Conservation (phyloP, 805 yeast genomes). For the Metschnikowia continentalis region DNA sequence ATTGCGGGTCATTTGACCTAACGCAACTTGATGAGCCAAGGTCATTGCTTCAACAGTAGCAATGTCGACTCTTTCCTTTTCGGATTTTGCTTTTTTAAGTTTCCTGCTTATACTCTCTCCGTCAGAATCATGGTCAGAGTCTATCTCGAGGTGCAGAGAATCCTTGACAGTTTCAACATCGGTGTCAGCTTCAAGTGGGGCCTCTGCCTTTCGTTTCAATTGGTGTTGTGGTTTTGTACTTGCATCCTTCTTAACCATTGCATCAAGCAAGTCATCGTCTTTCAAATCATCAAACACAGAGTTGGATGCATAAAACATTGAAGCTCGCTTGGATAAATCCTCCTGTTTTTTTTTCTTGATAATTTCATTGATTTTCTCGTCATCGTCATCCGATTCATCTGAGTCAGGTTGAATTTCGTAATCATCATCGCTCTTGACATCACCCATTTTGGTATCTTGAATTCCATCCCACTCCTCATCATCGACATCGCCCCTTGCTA, state of each 20-base stretch:
- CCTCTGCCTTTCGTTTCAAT: conserved; percentile 5
- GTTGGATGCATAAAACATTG: conserved; percentile 39
- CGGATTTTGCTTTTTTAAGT: conserved; percentile 41
- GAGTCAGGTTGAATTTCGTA: conserved; percentile 48
- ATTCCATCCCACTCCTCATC: conserved; percentile 82
- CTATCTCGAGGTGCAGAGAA: conserved; percentile 26
- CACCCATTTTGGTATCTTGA: conserved; percentile 40
- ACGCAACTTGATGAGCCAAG: conserved; percentile 89
- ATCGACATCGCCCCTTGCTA: conserved; percentile 69
- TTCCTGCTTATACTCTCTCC: conserved; percentile 39
- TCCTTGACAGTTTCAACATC: conserved; percentile 44
- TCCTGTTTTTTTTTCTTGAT: conserved; percentile 42
- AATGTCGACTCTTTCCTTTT: conserved; percentile 66
- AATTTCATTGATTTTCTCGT: conserved; percentile 54
- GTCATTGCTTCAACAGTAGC: conserved; percentile 98
- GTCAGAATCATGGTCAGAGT: conserved; percentile 48
- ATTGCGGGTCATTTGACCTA: conserved; percentile 80
- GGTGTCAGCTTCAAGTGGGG: conserved; percentile 24
- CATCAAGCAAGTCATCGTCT: conserved; percentile 42
- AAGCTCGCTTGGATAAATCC: conserved; percentile 33
- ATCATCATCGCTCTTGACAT: conserved; percentile 42
- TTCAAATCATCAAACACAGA: conserved; percentile 37
- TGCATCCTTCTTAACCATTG: conserved; percentile 5
- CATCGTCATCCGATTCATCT: conserved; percentile 64
- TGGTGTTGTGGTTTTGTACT: conserved; percentile 7